Conservation (phyloP, 2,329 filamentous ascomycete genomes). For the Venturia effusa region DNA sequence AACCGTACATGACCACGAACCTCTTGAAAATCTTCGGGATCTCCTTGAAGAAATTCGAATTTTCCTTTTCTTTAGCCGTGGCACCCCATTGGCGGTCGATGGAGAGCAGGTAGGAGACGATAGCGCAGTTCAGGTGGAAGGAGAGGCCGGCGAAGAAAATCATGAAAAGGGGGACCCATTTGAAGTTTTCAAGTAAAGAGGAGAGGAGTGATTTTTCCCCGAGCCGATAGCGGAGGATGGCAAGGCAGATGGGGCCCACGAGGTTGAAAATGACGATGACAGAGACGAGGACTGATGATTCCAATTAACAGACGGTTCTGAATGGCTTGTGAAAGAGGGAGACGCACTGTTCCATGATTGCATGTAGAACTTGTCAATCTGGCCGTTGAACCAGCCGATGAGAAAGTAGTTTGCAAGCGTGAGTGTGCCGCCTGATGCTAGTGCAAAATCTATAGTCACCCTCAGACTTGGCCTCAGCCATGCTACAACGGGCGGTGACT, state of each 20-base stretch:
- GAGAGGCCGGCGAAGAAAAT: constrained; percentile 13
- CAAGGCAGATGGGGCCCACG: neutral
- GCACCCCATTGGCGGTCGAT: constrained; percentile 24
- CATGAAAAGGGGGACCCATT: constrained; percentile 15
- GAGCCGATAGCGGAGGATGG: constrained; percentile 13
- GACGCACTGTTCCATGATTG: too few species aligned
- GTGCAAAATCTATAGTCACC: neutral
- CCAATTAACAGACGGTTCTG: neutral
- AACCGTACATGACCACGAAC: constrained; percentile 45
- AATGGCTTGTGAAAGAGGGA: neutral
- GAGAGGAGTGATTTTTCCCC: constrained; percentile 11
- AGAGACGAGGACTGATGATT: neutral
- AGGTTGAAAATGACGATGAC: neutral
- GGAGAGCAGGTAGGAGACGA: constrained; percentile 1
- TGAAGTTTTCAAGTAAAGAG: constrained; percentile 13
- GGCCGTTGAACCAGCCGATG: constrained; percentile 13
- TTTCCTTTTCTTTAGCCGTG: constrained; percentile 47
- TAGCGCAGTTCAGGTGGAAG: too few species aligned
- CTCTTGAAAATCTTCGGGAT: constrained; percentile 43
- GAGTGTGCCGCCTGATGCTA: constrained; percentile 8
- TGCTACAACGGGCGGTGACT: too few species aligned
- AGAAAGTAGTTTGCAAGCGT: constrained; percentile 14
- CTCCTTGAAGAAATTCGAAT: constrained; percentile 47
- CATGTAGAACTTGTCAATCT: constrained; percentile 13
- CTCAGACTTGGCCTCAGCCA: neutral